Evolutionary conservation across 1,284 basidiomycete genomes (phyloP), one percentile per base, ranked within the genome.

Genomic region (Ceratobasidium sp.): DNA sequence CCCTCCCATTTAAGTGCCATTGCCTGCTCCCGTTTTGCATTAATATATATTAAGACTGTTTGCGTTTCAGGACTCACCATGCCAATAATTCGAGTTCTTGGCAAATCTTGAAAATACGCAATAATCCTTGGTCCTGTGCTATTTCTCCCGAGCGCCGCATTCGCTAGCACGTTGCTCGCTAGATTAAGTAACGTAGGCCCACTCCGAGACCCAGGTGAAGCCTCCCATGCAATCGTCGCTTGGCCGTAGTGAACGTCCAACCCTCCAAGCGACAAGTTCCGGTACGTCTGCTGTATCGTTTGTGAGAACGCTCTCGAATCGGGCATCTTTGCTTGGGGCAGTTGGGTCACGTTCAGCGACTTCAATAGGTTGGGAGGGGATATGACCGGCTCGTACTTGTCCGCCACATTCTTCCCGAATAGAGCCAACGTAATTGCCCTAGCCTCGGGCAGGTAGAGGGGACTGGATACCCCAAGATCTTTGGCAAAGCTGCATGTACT

Each of bases 111-210:
- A 33, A 73, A 56, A n/a, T 71, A 63, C 5, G 77, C 66, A 0
- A 78, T 28, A 49, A 78, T 76, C 51, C 58, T 64, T 3, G 56
- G 56, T 13, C 60, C 60, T n/a, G 60, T 63, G 13, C 65, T 53
- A 35, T 31, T 56, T 45, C 35, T 33, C 58, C 78, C 20, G 79
- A 90, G 81, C 4, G 90, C 89, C 61, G 83, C 84, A 76, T 91
- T 90, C 80, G 90, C 90, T 33, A 92, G 81, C 28, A 92, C 82
- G 81, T 94, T 94, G 6, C 87, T 88, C 6, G 86, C 89, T 35
- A 94, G 81, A 81, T 93, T 94, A 76, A 94, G 82, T 84, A 92
- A 85, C 3, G 87, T 85, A 1, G 88, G 85, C 3, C 90, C 91
- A 39, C 45, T 15, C 15, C 13, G 13, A 0, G 88, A 88, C 0